A percentile compares a stretch with the other conserved stretches of the same genome.
phyloP scores from a whole-genome alignment of 2,329 filamentous ascomycete genomes.

The Penicillium sp. region DNA sequence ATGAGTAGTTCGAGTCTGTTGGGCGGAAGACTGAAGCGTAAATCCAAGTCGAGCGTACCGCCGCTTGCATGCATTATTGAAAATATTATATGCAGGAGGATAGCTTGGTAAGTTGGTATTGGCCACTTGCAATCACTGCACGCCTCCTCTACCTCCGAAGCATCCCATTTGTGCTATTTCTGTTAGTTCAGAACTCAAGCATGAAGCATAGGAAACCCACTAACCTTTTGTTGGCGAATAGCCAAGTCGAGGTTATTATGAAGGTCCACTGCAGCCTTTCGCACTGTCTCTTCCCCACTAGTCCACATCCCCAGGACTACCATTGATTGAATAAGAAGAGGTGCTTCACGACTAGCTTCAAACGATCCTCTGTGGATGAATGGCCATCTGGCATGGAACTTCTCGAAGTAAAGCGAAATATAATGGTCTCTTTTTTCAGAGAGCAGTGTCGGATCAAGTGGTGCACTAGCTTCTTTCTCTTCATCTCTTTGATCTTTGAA shows the following conservation, averaged over 20 bases:
- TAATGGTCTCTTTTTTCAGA: constrained; percentile 13
- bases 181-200: background rate
- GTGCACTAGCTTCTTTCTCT: background rate
- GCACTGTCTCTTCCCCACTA: constrained; percentile 16
- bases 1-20: constrained; percentile 19
- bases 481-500: constrained; percentile 3
- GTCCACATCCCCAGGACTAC: constrained; percentile 31
- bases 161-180: constrained; percentile 27
- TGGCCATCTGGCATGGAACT: constrained; percentile 31
- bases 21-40: constrained; percentile 11
- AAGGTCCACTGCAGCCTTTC: constrained; percentile 25
- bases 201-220: background rate
- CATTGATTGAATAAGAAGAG: constrained; percentile 32
- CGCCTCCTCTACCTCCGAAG: constrained; percentile 6
- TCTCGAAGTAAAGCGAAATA: constrained; percentile 27
- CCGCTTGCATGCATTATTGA: constrained; percentile 12
- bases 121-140: constrained; percentile 25
- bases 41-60: constrained; percentile 8
- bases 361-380: constrained; percentile 31
- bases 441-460: background rate
- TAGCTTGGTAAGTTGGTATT: constrained; percentile 35
- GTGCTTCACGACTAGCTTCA: constrained; percentile 17
- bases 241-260: constrained; percentile 24
- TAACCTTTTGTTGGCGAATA: constrained; percentile 29
- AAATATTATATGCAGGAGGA: constrained; percentile 34